Evolutionary conservation across 306 rosid species (phyloP).

Genomic region (Vigna nakashimae): DNA sequence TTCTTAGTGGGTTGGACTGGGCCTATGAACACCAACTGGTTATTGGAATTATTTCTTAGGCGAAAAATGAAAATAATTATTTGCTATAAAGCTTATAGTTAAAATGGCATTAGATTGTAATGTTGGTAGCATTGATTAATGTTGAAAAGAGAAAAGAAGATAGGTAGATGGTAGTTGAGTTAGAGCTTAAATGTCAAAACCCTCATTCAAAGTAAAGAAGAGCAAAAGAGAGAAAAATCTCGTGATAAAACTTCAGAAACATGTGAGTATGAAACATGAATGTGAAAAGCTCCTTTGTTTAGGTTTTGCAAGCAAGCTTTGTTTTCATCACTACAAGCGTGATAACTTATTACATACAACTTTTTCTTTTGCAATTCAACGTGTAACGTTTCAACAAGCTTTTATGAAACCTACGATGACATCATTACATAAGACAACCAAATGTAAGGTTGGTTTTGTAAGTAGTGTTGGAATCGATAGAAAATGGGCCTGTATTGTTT

Average conservation of each 20-base stretch:
- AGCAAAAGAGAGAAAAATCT: conserved; percentile 33
- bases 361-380: not conserved
- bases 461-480: too few species aligned
- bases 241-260: conserved; percentile 37
- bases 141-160: not conserved
- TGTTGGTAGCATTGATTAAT: not conserved
- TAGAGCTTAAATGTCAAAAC: conserved; percentile 49
- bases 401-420: not conserved
- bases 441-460: too few species aligned
- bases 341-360: too few species aligned
- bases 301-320: not conserved
- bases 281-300: not conserved
- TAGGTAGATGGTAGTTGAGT: conserved; percentile 33
- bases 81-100: not conserved
- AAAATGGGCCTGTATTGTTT: too few species aligned
- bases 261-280: conserved; percentile 40
- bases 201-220: conserved; percentile 47
- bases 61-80: too few species aligned
- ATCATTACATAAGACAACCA: too few species aligned
- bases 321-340: too few species aligned
- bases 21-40: not conserved
- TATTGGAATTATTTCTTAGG: too few species aligned
- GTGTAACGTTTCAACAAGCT: not conserved
- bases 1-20: not conserved
- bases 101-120: not conserved